Evolutionary conservation across 306 rosid genomes (phyloP), one percentile per base, ranked within the genome.

Genomic region (Vachellia collinsii): DNA sequence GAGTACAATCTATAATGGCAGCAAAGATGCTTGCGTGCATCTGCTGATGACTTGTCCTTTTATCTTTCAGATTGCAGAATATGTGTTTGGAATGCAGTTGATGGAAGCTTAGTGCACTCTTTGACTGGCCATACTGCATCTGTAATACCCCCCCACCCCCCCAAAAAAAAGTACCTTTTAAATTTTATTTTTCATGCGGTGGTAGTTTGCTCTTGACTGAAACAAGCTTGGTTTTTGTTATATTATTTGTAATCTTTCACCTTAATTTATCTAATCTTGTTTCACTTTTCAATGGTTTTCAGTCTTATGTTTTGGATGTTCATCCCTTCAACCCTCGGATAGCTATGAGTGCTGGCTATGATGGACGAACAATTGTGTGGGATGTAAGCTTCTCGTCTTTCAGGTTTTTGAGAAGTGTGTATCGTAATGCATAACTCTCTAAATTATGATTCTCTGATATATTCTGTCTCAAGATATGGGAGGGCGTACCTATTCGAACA

Each of bases 331-430:
- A 93, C 84, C 97, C 98, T 78, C 93, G 94, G 83, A 93, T 93
- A 83, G 98, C 98, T 59, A 91, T 93, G 98, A 93, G 98, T 83
- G 98, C 98, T 82, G 98, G 98, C 62, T 93, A 93, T 85, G 98
- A 93, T 88, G 98, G 98, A 75, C 83, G 64, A 77, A 90, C 94
- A 37, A 93, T 93, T 79, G 92, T 93, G 77, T 93, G 98, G 98
- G 98, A 93, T 88, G 98, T 93, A 88, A 93, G 98, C 83, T 82
- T 76, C 48, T 42, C 29, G 58, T 75, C 17, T 72, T 72, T 77
- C 34, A 13, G 50, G 73, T 73, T 71, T 65, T 79, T 25, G 42
- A 69, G 82, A 56, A 14, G 79, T 29, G 23, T 79, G 16, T 71
- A 13, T 80, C 61, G 79, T 77, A 29, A 22, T 23, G 54, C 69